Evolutionary conservation across 164 flowering plant genomes (phyloP), one percentile per base, ranked within the genome.

Genomic region (Magnolia kwangsiensis): DNA sequence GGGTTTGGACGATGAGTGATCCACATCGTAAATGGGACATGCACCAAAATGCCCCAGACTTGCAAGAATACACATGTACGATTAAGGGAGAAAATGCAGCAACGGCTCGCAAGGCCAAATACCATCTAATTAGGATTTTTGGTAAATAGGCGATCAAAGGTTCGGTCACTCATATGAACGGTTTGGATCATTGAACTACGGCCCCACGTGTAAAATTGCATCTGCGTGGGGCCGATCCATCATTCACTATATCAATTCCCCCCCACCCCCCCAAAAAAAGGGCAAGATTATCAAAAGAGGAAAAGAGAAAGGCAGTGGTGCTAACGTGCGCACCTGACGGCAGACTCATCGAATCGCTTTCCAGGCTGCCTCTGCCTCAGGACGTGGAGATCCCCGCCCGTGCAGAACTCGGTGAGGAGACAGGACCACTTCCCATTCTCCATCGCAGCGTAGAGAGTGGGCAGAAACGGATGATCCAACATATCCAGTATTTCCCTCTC

Each of bases 321-420:
- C 45, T 20, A 67, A 65, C 61, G 64, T 66, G 77, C 61, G 77
- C 63, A 92, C 97, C 95, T 84, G 81, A 87, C 92, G 31, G 95
- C 92, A 1, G 87, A 21, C 19, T 90, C 93, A 1, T 78, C 73
- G 79, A 91, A 92, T 6, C 93, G 86, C 61, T 85, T 89, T 11
- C 76, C 79, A 4, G 86, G 86, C 73, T 91, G 97, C 0, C 87
- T 83, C 63, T 92, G 97, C 20, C 97, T 87, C 81, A 92, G 89
- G 11, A 89, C 89, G 76, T 92, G 97, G 6, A 92, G 87, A 74
- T 92, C 95, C 37, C 95, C 95, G 74, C 97, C 97, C 77, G 93
- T 89, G 78, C 97, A 92, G 76, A 90, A 92, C 86, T 92, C 95
- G n/a, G 92, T 92, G 69, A 92, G 67, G 71, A 92, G 70, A 63